Percentiles rank a stretch among this genome's conserved stretches.
Evolutionary conservation across 305 asterid species (phyloP).

Genomic region (Rubia balearica): DNA sequence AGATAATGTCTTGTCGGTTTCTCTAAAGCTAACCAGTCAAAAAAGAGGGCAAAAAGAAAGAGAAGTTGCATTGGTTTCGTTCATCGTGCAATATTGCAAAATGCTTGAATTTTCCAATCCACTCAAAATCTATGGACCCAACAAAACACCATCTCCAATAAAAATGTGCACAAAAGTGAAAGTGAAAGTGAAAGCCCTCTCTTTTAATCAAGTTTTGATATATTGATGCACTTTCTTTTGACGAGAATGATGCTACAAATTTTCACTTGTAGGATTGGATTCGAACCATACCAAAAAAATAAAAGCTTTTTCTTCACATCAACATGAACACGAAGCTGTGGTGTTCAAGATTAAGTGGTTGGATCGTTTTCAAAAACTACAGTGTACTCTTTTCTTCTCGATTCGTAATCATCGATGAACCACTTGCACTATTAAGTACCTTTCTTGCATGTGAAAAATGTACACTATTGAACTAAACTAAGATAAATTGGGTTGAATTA

Average conservation of each 20-base stretch:
- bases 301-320: background rate
- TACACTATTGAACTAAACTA: too few species aligned
- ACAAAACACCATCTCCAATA: conserved; percentile 45
- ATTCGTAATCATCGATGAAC: background rate
- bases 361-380: conserved; percentile 26
- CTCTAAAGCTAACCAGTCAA: conserved; percentile 37
- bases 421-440: background rate
- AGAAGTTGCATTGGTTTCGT: conserved; percentile 27
- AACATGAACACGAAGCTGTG: background rate
- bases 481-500: too few species aligned
- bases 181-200: conserved; percentile 32
- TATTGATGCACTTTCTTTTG: conserved; percentile 19
- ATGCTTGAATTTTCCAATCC: background rate
- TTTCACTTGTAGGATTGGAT: conserved; percentile 29
- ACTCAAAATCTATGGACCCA: conserved; percentile 26
- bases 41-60: conserved; percentile 16
- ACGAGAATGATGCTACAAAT: conserved; percentile 44
- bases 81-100: background rate
- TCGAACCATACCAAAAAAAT: conserved; percentile 16
- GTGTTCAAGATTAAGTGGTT: conserved; percentile 13
- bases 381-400: background rate
- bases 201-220: background rate
- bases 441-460: background rate
- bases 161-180: conserved; percentile 29
- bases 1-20: conserved; percentile 25